Evolutionary conservation across 805 yeast genomes (phyloP).

Genomic region (Starmerella bacillaris): DNA sequence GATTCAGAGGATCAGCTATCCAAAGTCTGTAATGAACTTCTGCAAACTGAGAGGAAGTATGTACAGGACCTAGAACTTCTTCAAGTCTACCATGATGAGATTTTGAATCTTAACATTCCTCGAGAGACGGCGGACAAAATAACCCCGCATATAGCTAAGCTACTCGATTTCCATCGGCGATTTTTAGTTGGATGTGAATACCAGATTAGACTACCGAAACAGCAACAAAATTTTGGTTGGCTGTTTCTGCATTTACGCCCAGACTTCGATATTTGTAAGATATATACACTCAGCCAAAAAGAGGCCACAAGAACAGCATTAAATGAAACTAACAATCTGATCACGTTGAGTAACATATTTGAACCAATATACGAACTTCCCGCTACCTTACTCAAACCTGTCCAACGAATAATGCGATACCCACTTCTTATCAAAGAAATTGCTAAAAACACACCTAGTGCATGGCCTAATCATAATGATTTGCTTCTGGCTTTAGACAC

Average conservation of each 20-base stretch:
- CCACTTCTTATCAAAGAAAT: slow-evolving; percentile 63
- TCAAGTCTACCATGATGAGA: slow-evolving; percentile 46
- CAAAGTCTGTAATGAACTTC: slow-evolving; percentile 65
- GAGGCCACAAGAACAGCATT: slow-evolving; percentile 67
- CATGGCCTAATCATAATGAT: slow-evolving; percentile 44
- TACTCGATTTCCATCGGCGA: slow-evolving; percentile 82
- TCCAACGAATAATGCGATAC: slow-evolving; percentile 89
- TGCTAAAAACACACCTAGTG: slow-evolving; percentile 40
- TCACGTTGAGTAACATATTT: slow-evolving; percentile 38
- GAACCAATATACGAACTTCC: slow-evolving; percentile 81
- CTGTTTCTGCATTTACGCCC: slow-evolving; percentile 70
- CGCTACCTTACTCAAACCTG: slow-evolving; percentile 78
- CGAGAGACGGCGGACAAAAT: slow-evolving; percentile 63
- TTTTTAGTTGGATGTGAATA: slow-evolving; percentile 78
- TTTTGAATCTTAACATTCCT: slow-evolving; percentile 49
- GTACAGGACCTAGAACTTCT: slow-evolving; percentile 78
- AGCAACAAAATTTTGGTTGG: slow-evolving; percentile 67
- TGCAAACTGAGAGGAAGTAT: slow-evolving; percentile 80
- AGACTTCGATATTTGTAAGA: slow-evolving; percentile 76
- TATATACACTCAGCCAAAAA: slow-evolving; percentile 83
- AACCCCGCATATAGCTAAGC: slow-evolving; percentile 68
- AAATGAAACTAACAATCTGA: slow-evolving; percentile 40
- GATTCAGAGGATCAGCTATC: slow-evolving; percentile 30
- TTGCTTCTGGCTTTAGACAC: slow-evolving; percentile 50
- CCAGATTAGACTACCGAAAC: slow-evolving; percentile 55